Base-by-base conservation (phyloP, 345 rosid species). In the Eucalyptus guilfoylei region DNA sequence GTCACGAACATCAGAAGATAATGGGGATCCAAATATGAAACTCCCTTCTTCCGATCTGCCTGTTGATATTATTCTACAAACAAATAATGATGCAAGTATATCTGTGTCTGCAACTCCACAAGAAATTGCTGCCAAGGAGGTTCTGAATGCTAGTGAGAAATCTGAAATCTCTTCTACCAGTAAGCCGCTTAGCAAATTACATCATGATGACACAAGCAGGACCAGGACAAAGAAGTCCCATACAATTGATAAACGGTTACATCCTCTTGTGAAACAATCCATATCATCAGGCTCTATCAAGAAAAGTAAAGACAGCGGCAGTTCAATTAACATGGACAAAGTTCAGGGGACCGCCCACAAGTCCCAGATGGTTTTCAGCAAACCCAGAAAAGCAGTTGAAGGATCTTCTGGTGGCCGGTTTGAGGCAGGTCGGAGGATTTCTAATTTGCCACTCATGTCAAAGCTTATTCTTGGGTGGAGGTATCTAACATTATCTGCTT, bases 401-500 rank as follows among this genome's bases (percentile, higher is more conserved):
- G 95, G 92, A 93, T 91, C 96, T 88, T 90, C 96, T 88, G 90
- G 91, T 69, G 95, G 97, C 47, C 99, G 94, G 88, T 93, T 95
- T 95, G 99, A 97, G 90, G 94, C 97, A 93, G 99, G 99, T 96
- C 87, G 58, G 95, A 26, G 86, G 54, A 89, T 87, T 72, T 80
- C 80, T 80, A 55, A 87, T 80, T 55, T 58, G 21, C 47, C 47
- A 76, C 34, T 89, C 28, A 49, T 86, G 21, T 86, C 24, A 47
- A 48, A 54, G 49, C 45, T 76, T 76, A 76, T 37, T 76, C 45
- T 19, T 85, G 86, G 69, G 86, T 48, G 40, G 47, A 86, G 83
- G 47, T 21, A 37, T 37, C 83, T 76, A 76, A 76, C 83, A 37
- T 76, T 76, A 21, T 37, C 83, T 76, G 45, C 83, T 37, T 72